Evolutionary conservation across 1,284 basidiomycete genomes (phyloP), one percentile per base, ranked within the genome.

Genomic region (Fomitopsis palustris): DNA sequence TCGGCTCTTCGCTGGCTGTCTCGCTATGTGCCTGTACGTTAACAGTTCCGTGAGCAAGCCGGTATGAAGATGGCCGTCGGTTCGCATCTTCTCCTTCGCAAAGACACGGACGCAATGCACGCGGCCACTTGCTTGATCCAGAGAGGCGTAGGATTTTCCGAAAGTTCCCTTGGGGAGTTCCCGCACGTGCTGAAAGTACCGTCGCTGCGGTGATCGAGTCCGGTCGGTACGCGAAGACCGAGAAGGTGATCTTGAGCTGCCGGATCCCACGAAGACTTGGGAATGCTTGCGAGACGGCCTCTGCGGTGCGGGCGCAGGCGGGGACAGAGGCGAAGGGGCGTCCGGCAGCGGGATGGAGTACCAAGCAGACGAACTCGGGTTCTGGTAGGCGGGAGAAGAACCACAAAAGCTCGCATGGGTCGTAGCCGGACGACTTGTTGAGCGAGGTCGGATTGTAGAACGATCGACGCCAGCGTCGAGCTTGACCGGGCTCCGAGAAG

Each of bases 1-100:
- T 42, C 65, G 60, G 33, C 67, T 62, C 38, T 56, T 59, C 56
- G 68, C 59, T 17, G 66, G 61, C 35, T 63, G 62, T 8, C 59
- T 61, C 8, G 71, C 62, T 45, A 75, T 70, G 21, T 64, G 61
- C 62, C 70, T 66, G 64, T 76, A 73, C 54, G 71, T 70, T n/a
- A 59, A 57, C 25, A 70, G 59, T 61, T 76, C 74, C 6, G 64
- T 57, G n/a, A 64, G 57, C 54, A 69, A 54, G 5, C 61, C 66
- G 19, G 41, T 19, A 29, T 58, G 47, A 31, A 62, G 55, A 17
- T 55, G 52, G 39, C 31, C 53, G 27, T 61, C 57, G 39, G 33
- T 25, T 31, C 56, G 51, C 58, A 64, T 54, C 45, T 59, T 56
- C 53, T 59, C 51, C 58, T 69, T 71, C 47, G 58, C 52, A 39